A percentile compares a stretch with the other conserved stretches of the same genome.
phyloP scores from a whole-genome alignment of 2,329 filamentous ascomycete species.

The Talaromyces islandicus region DNA sequence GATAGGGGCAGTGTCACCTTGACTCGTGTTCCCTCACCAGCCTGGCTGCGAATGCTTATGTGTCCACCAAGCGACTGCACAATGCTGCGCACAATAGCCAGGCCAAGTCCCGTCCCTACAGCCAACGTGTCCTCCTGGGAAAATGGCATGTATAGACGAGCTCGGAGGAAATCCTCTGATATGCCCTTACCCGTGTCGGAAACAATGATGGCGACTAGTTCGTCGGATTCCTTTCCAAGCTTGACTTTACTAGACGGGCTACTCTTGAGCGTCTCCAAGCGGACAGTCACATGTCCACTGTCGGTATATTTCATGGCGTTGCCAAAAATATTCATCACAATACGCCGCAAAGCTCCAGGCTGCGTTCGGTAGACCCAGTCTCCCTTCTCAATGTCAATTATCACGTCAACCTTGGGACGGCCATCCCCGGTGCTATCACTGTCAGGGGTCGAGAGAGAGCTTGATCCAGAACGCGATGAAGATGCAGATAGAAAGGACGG shows the following conservation, averaged over 20 bases:
- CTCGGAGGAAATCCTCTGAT: conserved; percentile 54
- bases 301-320: conserved; percentile 60
- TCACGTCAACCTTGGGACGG: conserved; percentile 37
- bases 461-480: conserved; percentile 6
- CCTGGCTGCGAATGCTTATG: conserved; percentile 52
- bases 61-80: conserved; percentile 55
- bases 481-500: conserved; percentile 3
- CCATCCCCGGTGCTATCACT: conserved; percentile 6
- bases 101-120: conserved; percentile 47
- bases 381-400: conserved; percentile 47
- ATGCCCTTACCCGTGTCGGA: conserved; percentile 63
- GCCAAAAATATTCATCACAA: conserved; percentile 59
- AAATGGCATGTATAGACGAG: conserved; percentile 53
- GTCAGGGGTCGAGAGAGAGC: conserved; percentile 9
- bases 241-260: conserved; percentile 18
- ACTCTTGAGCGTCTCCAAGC: conserved; percentile 25
- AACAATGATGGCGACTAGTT: conserved; percentile 42
- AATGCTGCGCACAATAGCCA: conserved; percentile 59
- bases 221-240: conserved; percentile 24
- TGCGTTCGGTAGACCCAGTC: conserved; percentile 52
- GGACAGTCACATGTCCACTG: conserved; percentile 45
- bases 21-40: conserved; percentile 51
- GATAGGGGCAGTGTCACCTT: conserved; percentile 43
- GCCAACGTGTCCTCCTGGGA: conserved; percentile 57
- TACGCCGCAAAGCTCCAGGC: conserved; percentile 48